These are phyloP conservation scores for Chlorociboria aeruginascens DNA, from an alignment of 495 filamentous ascomycete species.

Conservation along the genomic window DNA sequence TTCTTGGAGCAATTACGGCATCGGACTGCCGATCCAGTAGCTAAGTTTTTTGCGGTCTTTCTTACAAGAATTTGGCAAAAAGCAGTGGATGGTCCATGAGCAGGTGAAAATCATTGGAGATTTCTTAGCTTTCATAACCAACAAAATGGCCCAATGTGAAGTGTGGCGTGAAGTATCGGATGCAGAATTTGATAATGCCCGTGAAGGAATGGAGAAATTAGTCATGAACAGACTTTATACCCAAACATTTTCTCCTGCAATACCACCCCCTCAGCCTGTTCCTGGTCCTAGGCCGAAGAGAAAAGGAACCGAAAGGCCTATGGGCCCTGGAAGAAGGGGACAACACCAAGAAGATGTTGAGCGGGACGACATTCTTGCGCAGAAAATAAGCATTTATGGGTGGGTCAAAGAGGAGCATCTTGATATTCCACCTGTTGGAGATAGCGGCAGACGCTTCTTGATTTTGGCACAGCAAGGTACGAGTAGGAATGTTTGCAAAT, in stretches of 20 bases:
- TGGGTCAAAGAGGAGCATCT: slow-evolving; percentile 93
- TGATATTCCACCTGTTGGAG: slow-evolving; percentile 78
- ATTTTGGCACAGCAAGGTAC: slow-evolving; percentile 77
- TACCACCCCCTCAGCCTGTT: slow-evolving; percentile 67
- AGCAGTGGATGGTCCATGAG: slow-evolving; percentile 99
- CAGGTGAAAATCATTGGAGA: slow-evolving; percentile 98
- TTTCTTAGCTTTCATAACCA: slow-evolving; percentile 94
- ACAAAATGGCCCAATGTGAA: slow-evolving; percentile 97
- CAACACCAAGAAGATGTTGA: slow-evolving; percentile 99
- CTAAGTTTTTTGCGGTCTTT: slow-evolving; percentile 94
- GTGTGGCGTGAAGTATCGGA: slow-evolving; percentile 95
- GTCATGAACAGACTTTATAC: slow-evolving; percentile 97
- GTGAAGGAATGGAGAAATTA: slow-evolving; percentile 98
- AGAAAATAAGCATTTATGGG: slow-evolving; percentile 92
- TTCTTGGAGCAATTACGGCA: slow-evolving; percentile 93
- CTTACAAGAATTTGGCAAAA: slow-evolving; percentile 87
- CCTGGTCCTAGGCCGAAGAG: slow-evolving; percentile 56
- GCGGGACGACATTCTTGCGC: slow-evolving; percentile 83
- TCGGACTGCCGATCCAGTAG: slow-evolving; percentile 91
- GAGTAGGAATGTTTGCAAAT: slow-evolving; percentile 8
- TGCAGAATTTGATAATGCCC: slow-evolving; percentile 94
- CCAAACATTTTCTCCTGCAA: slow-evolving; percentile 92
- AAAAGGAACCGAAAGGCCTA: slow-evolving; percentile 51
- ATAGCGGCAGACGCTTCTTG: slow-evolving; percentile 78
- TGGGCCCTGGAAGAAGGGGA: slow-evolving; percentile 74